Evolutionary conservation across 2,329 filamentous ascomycete species (phyloP), one percentile per base, ranked within the genome.

Genomic region (Beauveria sp.): DNA sequence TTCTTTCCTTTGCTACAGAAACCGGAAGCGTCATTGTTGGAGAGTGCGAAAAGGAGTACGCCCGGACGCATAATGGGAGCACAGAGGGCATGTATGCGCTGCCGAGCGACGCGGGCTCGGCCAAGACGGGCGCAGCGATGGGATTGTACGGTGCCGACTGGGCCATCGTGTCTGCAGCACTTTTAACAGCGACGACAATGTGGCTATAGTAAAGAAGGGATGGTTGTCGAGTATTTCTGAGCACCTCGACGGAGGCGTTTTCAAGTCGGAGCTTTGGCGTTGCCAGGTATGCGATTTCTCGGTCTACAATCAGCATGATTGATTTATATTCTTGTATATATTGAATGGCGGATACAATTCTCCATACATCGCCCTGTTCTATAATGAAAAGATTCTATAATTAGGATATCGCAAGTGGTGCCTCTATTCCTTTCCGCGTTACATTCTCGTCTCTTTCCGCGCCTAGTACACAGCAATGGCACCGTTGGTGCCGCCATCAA

Each of bases 401-500:
- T 40, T 8, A 43, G n/a, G 2, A 8, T 16, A 6, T 43, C 22
- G 22, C 52, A n/a, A 43, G 7, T 12, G 5, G 22, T 20, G n/a
- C 14, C 30, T 41, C 37, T 30, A 44, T 52, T 9, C 41, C 43
- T 1, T 48, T 26, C 43, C 30, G 5, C 8, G 7, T 48, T 5
- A 18, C 3, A 8, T 20, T 34, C 5, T 24, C 5, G 34, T 47
- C 14, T 20, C 20, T 5, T 66, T 77, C 62, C 75, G 77, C 16
- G 77, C 69, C 4, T 75, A 73, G 58, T 83, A 84, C 30, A 69
- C 73, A 7, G 79, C 81, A 63, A 85, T 67, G 1, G 80, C 80
- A 1, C 81, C 81, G 18, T 79, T 68, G 61, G 77, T 75, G 2
- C 81, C 82, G 7, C 80, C 80, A 55, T 84, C 78, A 65, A 85